Percentiles rank a stretch among this genome's conserved stretches.
phyloP scores from a whole-genome alignment of 139 green algal genomes.

The Nannochloris sp. region DNA sequence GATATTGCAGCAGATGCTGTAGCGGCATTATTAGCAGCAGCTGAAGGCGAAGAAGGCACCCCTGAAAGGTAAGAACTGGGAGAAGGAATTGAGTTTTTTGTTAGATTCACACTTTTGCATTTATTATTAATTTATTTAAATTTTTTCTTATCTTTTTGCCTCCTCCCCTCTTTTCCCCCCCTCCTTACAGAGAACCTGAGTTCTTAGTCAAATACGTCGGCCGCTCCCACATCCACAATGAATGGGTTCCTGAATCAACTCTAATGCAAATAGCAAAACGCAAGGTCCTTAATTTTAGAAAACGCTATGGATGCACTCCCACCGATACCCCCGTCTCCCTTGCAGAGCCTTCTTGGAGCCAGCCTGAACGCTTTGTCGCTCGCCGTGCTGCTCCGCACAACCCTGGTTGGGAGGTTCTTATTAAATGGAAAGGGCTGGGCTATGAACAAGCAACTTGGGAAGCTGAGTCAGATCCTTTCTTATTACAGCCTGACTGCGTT shows the following conservation, averaged over 20 bases:
- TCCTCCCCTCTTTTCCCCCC: background rate
- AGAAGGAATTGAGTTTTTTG: background rate
- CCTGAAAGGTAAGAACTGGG: background rate
- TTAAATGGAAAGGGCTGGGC: slow-evolving; percentile 71
- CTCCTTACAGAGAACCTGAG: slow-evolving; percentile 43
- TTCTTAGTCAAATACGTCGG: slow-evolving; percentile 81
- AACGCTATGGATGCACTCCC: slow-evolving; percentile 36
- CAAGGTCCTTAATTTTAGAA: slow-evolving; percentile 80
- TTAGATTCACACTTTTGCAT: background rate
- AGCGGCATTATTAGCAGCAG: slow-evolving; percentile 47
- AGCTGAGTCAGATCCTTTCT: slow-evolving; percentile 26
- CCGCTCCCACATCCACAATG: slow-evolving; percentile 71
- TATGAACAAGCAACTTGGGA: slow-evolving; percentile 85
- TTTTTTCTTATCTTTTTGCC: background rate
- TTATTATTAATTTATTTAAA: background rate
- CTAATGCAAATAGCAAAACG: slow-evolving; percentile 61
- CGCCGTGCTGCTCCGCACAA: slow-evolving; percentile 49
- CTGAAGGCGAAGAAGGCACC: slow-evolving; percentile 7
- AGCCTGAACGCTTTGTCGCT: slow-evolving; percentile 55
- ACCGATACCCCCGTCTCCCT: slow-evolving; percentile 23
- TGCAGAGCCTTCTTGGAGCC: slow-evolving; percentile 41
- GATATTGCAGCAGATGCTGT: slow-evolving; percentile 42
- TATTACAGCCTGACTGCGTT: slow-evolving; percentile 43
- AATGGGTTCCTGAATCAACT: slow-evolving; percentile 61
- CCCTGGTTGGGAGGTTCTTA: slow-evolving; percentile 84